Base-by-base conservation (phyloP, 495 filamentous ascomycete genomes). In the Penicillium bovifimosum region DNA sequence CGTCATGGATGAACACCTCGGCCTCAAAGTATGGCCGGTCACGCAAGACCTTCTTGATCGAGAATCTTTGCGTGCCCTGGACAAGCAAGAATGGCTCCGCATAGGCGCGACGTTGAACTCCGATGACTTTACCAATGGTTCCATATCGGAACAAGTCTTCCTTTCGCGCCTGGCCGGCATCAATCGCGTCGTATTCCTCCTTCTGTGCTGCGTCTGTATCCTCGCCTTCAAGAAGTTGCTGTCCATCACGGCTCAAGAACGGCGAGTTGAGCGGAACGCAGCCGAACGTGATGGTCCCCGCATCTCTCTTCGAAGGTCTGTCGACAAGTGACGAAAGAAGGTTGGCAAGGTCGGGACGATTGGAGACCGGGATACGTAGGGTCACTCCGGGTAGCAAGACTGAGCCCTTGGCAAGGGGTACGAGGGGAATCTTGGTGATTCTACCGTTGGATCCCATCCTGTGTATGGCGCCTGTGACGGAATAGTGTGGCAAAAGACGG, bases 21-120 rank as follows among this genome's bases (percentile, higher is more conserved):
- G 82, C 92, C 67, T 96, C 90, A 54, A 96, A 87, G 65, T 84
- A 97, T 3, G 90, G 87, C 41, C 84, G 83, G 46, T 95, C 87
- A 59, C 87, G 84, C 27, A 81, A 73, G 40, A 95, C 67, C 59
- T 84, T 85, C 41, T 86, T 86, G 9, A 96, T 70, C 42, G 80
- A 79, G 41, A 97, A 85, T 31, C 95, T 78, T 47, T 82, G 80
- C 13, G 89, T 68, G 17, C 95, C 95, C 60, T 96, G 90, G 9
- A 99, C 88, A 2, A 96, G 74, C 44, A 99, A 64, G 43, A 82
- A 83, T 28, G 91, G 81, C 60, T 95, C 86, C 20, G 86, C 82
- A n/a, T 83, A 82, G 50, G 85, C 80, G 38, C 86, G 76, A 10
- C 89, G 88, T 61, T 95, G 88, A 39, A 95, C 82, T 17, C 88